phyloP scores from a whole-genome alignment of 805 yeast species.

The Lipomyces sp. region DNA sequence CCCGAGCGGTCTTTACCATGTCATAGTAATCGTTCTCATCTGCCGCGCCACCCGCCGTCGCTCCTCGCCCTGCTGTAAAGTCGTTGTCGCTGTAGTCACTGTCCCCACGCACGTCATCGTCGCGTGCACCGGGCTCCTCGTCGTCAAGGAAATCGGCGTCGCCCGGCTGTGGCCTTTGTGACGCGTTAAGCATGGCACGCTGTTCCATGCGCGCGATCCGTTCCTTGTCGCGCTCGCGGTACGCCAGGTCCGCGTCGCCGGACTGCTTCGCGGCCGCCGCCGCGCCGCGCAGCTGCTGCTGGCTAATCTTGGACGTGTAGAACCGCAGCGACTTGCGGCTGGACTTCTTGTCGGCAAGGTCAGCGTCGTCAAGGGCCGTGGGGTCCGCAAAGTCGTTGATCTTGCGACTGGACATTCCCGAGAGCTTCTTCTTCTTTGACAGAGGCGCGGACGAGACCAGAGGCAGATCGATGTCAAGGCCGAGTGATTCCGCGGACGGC shows the following conservation, averaged over 20 bases:
- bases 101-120: constrained; percentile 37
- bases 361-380: constrained; percentile 69
- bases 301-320: constrained; percentile 95
- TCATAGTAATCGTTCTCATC: constrained; percentile 60
- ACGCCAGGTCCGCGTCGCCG: constrained; percentile 91
- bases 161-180: constrained; percentile 45
- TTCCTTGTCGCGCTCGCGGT: constrained; percentile 83
- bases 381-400: constrained; percentile 63
- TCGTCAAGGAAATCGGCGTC: constrained; percentile 31
- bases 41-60: constrained; percentile 1
- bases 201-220: constrained; percentile 82
- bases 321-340: constrained; percentile 82
- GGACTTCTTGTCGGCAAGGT: constrained; percentile 77
- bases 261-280: constrained; percentile 57
- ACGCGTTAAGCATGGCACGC: constrained; percentile 84
- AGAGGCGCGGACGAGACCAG: constrained; percentile 48
- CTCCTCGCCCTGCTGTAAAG: constrained; percentile 3
- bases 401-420: constrained; percentile 30
- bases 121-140: neutral
- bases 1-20: constrained; percentile 48
- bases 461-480: constrained; percentile 49
- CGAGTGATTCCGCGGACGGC: neutral
- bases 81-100: constrained; percentile 37
- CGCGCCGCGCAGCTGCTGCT: constrained; percentile 45
- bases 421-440: constrained; percentile 43